Base-by-base conservation (phyloP, 495 filamentous ascomycete genomes). In the Bacidia gigantensis region DNA sequence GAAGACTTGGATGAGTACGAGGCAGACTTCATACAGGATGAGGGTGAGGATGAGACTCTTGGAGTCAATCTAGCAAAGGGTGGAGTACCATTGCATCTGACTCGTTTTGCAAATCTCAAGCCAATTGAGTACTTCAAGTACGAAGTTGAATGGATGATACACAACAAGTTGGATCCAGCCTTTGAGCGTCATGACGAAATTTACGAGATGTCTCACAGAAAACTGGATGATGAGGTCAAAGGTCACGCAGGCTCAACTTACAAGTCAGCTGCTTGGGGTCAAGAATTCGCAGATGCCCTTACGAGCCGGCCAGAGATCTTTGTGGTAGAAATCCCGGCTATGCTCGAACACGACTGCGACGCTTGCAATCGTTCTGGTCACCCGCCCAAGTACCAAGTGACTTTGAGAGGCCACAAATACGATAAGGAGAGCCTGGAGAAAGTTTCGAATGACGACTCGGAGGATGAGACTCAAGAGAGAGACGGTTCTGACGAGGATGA, bases 111-210 rank as follows among this genome's bases (percentile, higher is more conserved):
- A 0, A 77, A 82, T 56, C 81, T 81, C 55, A 81, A 86, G 40
- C 63, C 82, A 0, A 82, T 82, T 49, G 81, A 87, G 26, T 80
- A 89, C 52, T 94, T 95, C 67, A 79, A 78, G 38, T 76, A 82
- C 57, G 85, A 77, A 0, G 70, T 95, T 0, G 84, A 87, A 63
- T 94, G 86, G 86, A 80, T 90, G 65, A 79, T 94, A 1, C 78
- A 81, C 50, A 81, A 78, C 59, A 80, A 82, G 54, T 68, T 95
- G 39, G 83, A 90, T 56, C 86, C 86, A 1, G 80, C 74, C 0
- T 93, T 90, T 58, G 67, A 74, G 2, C 72, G 78, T 18, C 67
- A 75, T 1, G 79, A 86, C 50, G 66, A 71, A 2, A 65, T 88
- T 10, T 95, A 89, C 58, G 53, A 69, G 22, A 71, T 86, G 22